Percentiles rank a stretch among this genome's conserved stretches.
Evolutionary conservation across 1,284 basidiomycete genomes (phyloP).

Genomic region (Anthracocystis panici-leucophaei): DNA sequence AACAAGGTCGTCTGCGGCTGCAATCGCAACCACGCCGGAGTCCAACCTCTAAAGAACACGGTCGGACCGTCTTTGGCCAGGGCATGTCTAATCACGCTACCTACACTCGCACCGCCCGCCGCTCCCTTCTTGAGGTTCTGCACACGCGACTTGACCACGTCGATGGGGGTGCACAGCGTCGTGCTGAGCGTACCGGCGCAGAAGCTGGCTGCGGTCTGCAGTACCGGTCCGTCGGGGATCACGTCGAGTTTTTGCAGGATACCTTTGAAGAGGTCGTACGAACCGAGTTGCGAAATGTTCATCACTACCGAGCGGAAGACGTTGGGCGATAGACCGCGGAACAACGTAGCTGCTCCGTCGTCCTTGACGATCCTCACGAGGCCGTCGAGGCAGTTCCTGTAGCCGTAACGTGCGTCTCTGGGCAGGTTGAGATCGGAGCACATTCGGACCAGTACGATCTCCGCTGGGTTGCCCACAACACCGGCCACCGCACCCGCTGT

Average conservation of each 20-base stretch:
- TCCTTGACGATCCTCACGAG: constrained; percentile 71
- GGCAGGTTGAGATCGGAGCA: constrained; percentile 70
- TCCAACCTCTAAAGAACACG: constrained; percentile 74
- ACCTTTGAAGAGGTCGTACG: constrained; percentile 74
- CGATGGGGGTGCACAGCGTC: constrained; percentile 66
- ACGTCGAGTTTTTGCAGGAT: constrained; percentile 66
- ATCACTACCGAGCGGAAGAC: constrained; percentile 73
- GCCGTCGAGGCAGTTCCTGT: constrained; percentile 72
- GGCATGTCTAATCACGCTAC: constrained; percentile 50
- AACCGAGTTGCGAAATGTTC: constrained; percentile 71
- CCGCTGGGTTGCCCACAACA: constrained; percentile 70
- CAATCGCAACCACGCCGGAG: constrained; percentile 72
- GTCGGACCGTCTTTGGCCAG: constrained; percentile 70
- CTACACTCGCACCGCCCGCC: constrained; percentile 30
- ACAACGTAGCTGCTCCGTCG: constrained; percentile 71
- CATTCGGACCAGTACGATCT: constrained; percentile 73
- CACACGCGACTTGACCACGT: constrained; percentile 54
- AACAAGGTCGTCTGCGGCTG: constrained; percentile 67
- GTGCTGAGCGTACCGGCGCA: constrained; percentile 73
- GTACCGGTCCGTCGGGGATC: constrained; percentile 70
- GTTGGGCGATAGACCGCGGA: constrained; percentile 72
- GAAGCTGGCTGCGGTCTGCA: constrained; percentile 56
- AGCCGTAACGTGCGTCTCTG: constrained; percentile 62
- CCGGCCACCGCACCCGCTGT: constrained; percentile 65
- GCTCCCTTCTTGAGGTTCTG: constrained; percentile 69